Base-by-base conservation (phyloP, 768 basidiomycete genomes). In the Hysterangium stoloniferum region DNA sequence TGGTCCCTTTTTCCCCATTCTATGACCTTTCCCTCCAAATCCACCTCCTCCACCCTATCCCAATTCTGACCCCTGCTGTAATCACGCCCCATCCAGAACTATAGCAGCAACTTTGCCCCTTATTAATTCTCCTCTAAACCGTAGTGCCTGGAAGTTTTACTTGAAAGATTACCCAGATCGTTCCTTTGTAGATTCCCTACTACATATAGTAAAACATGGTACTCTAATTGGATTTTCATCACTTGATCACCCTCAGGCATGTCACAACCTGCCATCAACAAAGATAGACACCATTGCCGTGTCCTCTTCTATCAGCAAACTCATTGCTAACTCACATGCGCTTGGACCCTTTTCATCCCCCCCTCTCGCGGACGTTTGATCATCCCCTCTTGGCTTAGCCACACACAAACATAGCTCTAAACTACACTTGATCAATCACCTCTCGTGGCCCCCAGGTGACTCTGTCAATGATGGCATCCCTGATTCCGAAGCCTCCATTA, bases 401-500 rank as follows among this genome's bases (percentile, higher is more conserved):
- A 56, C 58, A 5, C 53, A 55, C 35, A 57, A 56, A 28, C 57
- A 44, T 31, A 52, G 58, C 4, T 17, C 48, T 4, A 61, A 61
- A 24, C 24, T 49, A 49, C 59, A 52, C 52, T 42, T 45, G 1
- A 61, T 61, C 20, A 52, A 58, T 29, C 60, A 59, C 42, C 51
- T 61, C 9, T 61, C 58, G 0, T 59, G 56, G 60, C 60, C 58
- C 2, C 40, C 32, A 12, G 36, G 50, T 4, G 12, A 19, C 1
- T 60, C 59, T 1, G 56, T 59, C 11, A 61, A 61, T 33, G 55
- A 59, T 29, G 55, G 48, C 12, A 61, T 34, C 33, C 33, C 33
- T 9, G 33, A 34, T 34, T 34, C 33, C 1, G 59, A 68, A 52
- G 64, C 58, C 8, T 41, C 31, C 11, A 68, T 69, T 4, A 6